These are phyloP conservation scores for Fusarium odoratissimum DNA, from an alignment of 2,329 filamentous ascomycete genomes.

Conservation along the genomic window DNA sequence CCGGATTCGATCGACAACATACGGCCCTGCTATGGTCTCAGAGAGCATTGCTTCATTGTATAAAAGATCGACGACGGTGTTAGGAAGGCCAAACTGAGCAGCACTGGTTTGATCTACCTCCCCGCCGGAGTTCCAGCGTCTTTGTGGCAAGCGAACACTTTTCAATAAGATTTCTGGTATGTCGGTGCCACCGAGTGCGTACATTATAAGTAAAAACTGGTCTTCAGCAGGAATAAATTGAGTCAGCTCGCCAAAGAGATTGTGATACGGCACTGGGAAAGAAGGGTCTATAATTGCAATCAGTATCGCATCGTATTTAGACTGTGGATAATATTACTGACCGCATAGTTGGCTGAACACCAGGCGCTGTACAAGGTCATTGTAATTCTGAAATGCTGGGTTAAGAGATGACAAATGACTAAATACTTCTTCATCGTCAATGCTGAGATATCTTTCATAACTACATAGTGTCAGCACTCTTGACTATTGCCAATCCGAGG, in stretches of 20 bases:
- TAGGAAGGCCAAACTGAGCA: conserved; percentile 32
- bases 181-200: conserved; percentile 31
- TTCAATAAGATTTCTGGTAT: conserved; percentile 41
- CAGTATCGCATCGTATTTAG: not conserved
- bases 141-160: conserved; percentile 29
- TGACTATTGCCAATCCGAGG: accelerated
- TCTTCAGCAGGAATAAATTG: conserved; percentile 38
- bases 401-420: conserved; percentile 38
- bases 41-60: conserved; percentile 23
- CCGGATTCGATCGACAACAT: conserved; percentile 12
- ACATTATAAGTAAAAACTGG: conserved; percentile 37
- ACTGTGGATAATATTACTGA: not conserved
- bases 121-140: conserved; percentile 39
- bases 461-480: conserved; percentile 22
- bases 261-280: conserved; percentile 23
- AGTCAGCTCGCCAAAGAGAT: conserved; percentile 38
- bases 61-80: conserved; percentile 1
- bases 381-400: conserved; percentile 17
- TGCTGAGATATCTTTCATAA: conserved; percentile 49
- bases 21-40: not conserved
- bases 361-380: conserved; percentile 34
- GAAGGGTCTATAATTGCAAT: not conserved
- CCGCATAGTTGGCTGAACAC: conserved; percentile 27
- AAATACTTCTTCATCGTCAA: conserved; percentile 47
- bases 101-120: conserved; percentile 40